Evolutionary conservation across 306 rosid genomes (phyloP), one percentile per base, ranked within the genome.

Genomic region (Ormosia emarginata): DNA sequence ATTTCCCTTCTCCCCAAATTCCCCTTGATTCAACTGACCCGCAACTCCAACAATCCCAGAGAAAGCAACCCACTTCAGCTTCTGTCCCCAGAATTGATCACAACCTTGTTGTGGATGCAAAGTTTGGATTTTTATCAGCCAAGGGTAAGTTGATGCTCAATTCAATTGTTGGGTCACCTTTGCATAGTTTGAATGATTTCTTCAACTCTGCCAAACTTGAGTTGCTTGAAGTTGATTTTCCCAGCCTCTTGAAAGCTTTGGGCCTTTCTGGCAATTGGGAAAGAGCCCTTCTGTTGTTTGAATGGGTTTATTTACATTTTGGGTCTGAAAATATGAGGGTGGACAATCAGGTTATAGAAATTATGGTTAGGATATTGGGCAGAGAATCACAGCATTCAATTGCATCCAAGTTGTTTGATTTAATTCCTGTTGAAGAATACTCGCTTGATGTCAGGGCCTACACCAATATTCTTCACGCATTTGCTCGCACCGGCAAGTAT

Each of bases 311-410:
- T 62, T 78, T 82, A 80, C 86, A 88, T 70, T 75, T 80, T 41
- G 86, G 87, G 69, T 74, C 88, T 58, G 88, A 83, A 37, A 82
- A 77, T 80, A 41, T 78, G 91, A 93, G 81, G 84, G 67, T 92
- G 12, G 97, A 93, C 52, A 84, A 67, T 46, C 97, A 90, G 77
- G 85, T 85, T 79, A 78, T 93, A 78, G 99, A 96, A 77, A 63
- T 91, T 12, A 86, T 93, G 90, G 90, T 91, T 79, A 90, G 90
- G 61, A 91, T 96, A 46, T 84, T 96, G 43, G 98, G 98, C 33
- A 92, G 92, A 67, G 97, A 96, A 80, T 96, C 99, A 2, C 97
- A 93, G 85, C 92, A 96, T 86, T 86, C 89, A 4, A 82, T 88
- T 86, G 97, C 98, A 39, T 87, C 88, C 7, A 92, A 89, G 87